Base-by-base conservation (phyloP, 768 basidiomycete species). In the Gymnopilus junonius region DNA sequence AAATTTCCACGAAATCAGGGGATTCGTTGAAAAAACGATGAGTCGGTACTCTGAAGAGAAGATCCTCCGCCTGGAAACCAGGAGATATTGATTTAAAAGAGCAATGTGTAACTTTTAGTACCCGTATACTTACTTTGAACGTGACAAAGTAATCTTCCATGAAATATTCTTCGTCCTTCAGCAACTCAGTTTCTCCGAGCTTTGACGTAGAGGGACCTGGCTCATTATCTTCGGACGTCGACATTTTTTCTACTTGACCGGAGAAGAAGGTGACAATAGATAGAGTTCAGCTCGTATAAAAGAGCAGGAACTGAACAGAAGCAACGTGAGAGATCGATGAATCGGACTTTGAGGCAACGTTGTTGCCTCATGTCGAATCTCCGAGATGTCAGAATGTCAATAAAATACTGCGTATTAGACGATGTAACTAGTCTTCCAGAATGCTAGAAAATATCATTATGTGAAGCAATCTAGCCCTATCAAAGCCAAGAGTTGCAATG, bases 21-120 rank as follows among this genome's bases (percentile, higher is more conserved):
- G 66, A 67, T 50, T 64, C 63, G 4, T 56, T 5, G 15, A 57
- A 27, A 40, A 67, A 65, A 8, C 27, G 53, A 39, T 67, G 45
- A 10, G 29, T 59, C 15, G 64, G 63, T 2, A 65, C 46, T 23
- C 55, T 48, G 27, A 65, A 67, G n/a, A 68, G 46, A 1, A 11
- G 55, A 23, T 51, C 35, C 25, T 64, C 51, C 8, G 64, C 59
- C 67, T 66, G 31, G 1, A 11, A 50, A 29, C 15, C 15, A 31
- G n/a, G 46, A 3, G 8, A 12, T 3, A 25, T 25, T 17, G 20
- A 25, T 5, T 10, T 11, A 15, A 21, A 27, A n/a, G 11, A 54
- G 14, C 3, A n/a, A 53, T 12, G n/a, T 34, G 29, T 20, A n/a
- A n/a, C n/a, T 10, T 12, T 35, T 3, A 12, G 20, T 29, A 11